Evolutionary conservation across 2,329 filamentous ascomycete genomes (phyloP), one percentile per base, ranked within the genome.

Genomic region (Achaetomium macrosporum): DNA sequence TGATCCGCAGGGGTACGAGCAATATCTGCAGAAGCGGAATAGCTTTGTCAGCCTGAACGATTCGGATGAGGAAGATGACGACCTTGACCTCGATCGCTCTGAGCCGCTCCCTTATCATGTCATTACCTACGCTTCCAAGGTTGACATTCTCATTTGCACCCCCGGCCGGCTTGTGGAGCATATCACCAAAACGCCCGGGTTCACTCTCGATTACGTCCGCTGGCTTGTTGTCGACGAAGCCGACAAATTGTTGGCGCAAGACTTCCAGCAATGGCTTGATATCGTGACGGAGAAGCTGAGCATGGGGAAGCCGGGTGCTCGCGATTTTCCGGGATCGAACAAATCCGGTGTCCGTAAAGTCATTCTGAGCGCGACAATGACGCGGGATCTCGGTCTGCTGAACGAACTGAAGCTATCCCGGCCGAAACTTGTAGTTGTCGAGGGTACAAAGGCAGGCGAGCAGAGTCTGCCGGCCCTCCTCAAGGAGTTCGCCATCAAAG

Each of bases 181-280:
- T 68, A 78, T 96, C 47, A 85, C 86, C 58, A 84, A 85, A 55
- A 97, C 92, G 0, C 81, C 82, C 3, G 90, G 90, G 0, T 96
- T 97, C 66, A 81, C 77, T 0, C 75, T 97, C 19, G 81, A 87
- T 52, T 78, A 87, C 65, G 75, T 96, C 5, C 82, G 88, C 56
- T 97, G 91, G 90, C 76, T 97, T 0, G 82, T 96, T 2, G 87
- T 96, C 42, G 92, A 97, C 63, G 92, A 97, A 70, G 93, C 92
- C 11, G 92, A 97, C 68, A 90, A 93, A 65, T 74, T 97, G 12
- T 78, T 97, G 6, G 87, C 91, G 41, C 89, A 97, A 67, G 91
- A 87, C 64, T 96, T 93, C 68, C 91, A 96, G 66, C 87, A 92
- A 63, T 96, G 91, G 91, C 75, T 95, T 3, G 81, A 84, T 39